Evolutionary conservation across 768 basidiomycete genomes (phyloP), one percentile per base, ranked within the genome.

Genomic region (Lepiota brunneoincarnata): DNA sequence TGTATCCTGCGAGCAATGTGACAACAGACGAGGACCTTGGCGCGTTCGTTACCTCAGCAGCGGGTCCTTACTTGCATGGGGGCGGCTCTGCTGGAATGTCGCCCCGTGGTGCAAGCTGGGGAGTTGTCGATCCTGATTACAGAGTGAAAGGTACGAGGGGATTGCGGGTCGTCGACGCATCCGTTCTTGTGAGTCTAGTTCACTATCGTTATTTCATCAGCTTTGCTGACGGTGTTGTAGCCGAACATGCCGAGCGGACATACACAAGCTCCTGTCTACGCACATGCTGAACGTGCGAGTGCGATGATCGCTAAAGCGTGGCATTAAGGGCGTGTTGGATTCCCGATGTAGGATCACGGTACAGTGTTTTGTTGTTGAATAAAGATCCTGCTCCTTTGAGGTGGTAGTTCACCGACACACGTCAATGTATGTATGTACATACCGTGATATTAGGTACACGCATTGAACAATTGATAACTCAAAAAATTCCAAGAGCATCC

Each of bases 131-230:
- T 36, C 18, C 47, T 2, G 47, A 6, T 36, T 20, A 4, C 3
- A 34, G 15, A 20, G 7, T 36, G 26, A 73, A 74, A 52, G 66
- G 66, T 1, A 58, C 64, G 1, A 39, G 34, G 1, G 72, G 69
- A 4, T 47, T 75, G 48, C 60, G 73, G 4, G 57, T 75, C n/a
- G 70, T 75, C 9, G 71, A 75, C 59, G 67, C 66, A 5, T 72
- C 70, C 12, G 65, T 63, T 55, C 45, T 67, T 39, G 72, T 69
- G 47, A 53, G 67, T 59, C 14, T 28, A 21, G 15, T 44, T 17
- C 45, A 2, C 26, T 28, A 7, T 28, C 7, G 4, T 7, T 28
- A 7, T 28, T 28, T 28, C 26, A n/a, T n/a, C n/a, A n/a, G 62
- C 23, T 49, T 54, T 9, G 64, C 64, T 31, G 63, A 65, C 17